Evolutionary conservation across 352 stramenopile genomes (phyloP), one percentile per base, ranked within the genome.

Genomic region (Globisporangium parvum): DNA sequence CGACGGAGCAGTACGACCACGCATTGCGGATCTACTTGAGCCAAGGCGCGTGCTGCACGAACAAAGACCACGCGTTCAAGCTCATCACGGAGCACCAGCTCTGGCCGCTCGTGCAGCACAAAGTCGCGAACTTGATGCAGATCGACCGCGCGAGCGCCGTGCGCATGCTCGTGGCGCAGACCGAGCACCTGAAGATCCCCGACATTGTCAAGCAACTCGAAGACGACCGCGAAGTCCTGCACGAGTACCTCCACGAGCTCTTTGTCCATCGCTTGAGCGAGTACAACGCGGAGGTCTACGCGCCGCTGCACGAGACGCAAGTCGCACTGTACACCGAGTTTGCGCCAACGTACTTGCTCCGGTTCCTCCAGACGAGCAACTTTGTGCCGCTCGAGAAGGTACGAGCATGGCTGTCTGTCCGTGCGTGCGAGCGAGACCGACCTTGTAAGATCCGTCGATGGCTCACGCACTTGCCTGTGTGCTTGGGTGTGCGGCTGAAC

Each of bases 341-440:
- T 44, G 59, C 67, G 14, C 84, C 80, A 2, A 47, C 65, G 12
- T 80, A 79, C 42, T 47, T 93, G 61, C 67, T 93, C 15, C 80
- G 77, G 53, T 93, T 93, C 46, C 62, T 93, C 17, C 80, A 91
- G 51, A 90, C 72, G 3, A 90, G 76, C 66, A 87, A 87, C 28
- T 91, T 91, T 56, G 80, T 93, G 28, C 80, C 84, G 17, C 59
- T 93, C 23, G 80, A 93, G 52, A 93, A 91, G 77, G 82, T 90
- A 26, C 6, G 50, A 23, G 12, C 11, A 40, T 20, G 53, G 10
- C 14, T 21, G 8, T 35, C 5, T 47, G 39, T 15, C 6, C 15
- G n/a, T 46, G n/a, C n/a, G 31, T 31, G 28, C 51, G 28, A 33
- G 28, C 28, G n/a, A n/a, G n/a, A 33, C 28, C 9, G 28, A 33